These are phyloP conservation scores for Lactarius tabidus DNA, from an alignment of 768 basidiomycete genomes.

Conservation along the genomic window DNA sequence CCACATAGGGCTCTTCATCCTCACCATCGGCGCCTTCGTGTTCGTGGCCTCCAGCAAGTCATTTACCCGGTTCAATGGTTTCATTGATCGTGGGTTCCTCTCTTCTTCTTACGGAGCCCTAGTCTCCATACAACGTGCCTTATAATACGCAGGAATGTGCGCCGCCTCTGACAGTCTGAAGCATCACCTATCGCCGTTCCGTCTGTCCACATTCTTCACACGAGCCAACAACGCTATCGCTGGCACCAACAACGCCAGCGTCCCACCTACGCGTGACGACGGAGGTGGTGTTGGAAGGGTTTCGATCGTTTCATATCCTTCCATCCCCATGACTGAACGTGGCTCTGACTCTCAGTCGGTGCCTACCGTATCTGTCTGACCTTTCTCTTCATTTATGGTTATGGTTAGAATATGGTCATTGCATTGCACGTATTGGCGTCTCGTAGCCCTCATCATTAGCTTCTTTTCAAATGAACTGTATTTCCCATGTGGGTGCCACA, in stretches of 20 bases:
- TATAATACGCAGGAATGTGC: not conserved
- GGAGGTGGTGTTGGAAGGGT: not conserved
- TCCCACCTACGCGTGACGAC: not conserved
- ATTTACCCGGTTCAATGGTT: not conserved
- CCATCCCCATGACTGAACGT: not conserved
- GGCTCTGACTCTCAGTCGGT: not conserved
- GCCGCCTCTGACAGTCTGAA: not conserved
- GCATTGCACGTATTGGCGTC: not conserved
- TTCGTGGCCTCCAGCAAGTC: not conserved
- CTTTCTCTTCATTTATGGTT: not conserved
- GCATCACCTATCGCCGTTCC: not conserved
- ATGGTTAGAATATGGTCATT: not conserved
- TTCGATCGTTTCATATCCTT: not conserved
- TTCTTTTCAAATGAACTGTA: too few species aligned
- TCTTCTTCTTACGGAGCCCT: not conserved
- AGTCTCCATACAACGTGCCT: not conserved
- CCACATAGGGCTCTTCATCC: not conserved
- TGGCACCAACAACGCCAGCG: not conserved
- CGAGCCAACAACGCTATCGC: not conserved
- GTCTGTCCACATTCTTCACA: not conserved
- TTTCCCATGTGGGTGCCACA: not conserved
- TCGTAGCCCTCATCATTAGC: not conserved
- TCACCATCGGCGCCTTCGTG: not conserved
- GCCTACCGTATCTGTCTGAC: not conserved
- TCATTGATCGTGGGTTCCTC: not conserved